These are phyloP conservation scores for Diplodia corticola DNA, from an alignment of 2,329 filamentous ascomycete genomes.

Conservation along the genomic window DNA sequence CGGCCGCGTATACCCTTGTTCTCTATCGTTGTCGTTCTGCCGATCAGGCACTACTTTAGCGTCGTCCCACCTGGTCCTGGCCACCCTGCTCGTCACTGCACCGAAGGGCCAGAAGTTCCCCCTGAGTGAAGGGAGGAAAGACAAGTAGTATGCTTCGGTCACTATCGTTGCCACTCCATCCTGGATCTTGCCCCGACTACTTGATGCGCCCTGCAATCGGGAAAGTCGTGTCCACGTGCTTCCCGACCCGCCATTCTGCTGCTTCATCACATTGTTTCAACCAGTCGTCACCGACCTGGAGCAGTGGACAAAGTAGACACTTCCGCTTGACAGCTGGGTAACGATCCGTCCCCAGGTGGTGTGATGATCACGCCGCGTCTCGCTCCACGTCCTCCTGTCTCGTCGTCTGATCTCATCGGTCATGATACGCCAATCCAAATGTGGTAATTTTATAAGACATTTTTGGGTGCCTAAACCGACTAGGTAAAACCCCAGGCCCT, in stretches of 20 bases:
- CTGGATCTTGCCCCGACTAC: not conserved
- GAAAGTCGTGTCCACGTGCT: not conserved
- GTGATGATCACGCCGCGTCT: too few relatives aligned
- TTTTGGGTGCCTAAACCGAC: too few relatives aligned
- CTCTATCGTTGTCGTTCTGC: not conserved
- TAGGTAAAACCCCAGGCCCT: too few relatives aligned
- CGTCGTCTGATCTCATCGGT: too few relatives aligned
- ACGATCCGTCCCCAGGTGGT: too few relatives aligned
- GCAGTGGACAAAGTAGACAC: too few relatives aligned
- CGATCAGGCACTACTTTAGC: not conserved
- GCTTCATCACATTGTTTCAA: not conserved
- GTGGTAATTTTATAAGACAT: too few relatives aligned
- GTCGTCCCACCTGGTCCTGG: not conserved
- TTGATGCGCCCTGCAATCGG: not conserved
- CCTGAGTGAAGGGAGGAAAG: not conserved
- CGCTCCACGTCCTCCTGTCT: too few relatives aligned
- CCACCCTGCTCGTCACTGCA: not conserved
- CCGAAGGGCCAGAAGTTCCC: not conserved
- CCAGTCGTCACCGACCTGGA: not conserved
- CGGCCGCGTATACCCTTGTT: not conserved
- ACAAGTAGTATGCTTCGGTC: too few relatives aligned
- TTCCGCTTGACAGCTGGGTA: too few relatives aligned
- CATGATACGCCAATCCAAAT: too few relatives aligned
- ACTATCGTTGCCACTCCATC: not conserved
- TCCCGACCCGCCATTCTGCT: not conserved